Conservation (phyloP, 768 basidiomycete genomes). For the Mycena amicta region DNA sequence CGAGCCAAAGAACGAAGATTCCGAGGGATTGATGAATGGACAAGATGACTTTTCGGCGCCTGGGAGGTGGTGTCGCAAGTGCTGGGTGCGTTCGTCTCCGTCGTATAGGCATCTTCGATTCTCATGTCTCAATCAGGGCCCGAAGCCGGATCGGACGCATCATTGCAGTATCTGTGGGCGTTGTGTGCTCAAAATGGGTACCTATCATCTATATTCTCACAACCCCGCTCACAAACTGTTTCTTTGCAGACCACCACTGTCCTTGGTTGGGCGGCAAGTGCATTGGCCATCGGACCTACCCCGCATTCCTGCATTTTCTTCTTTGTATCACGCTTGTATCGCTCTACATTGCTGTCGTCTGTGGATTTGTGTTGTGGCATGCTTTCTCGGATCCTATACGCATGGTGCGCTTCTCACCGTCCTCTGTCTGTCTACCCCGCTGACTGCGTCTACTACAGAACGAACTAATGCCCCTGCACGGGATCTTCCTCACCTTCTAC, state of each 20-base stretch:
- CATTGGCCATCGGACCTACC: slow-evolving; percentile 82
- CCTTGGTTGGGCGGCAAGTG: slow-evolving; percentile 81
- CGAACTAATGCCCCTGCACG: slow-evolving; percentile 68
- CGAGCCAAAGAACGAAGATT: slow-evolving; percentile 36
- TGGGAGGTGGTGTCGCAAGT: slow-evolving; percentile 76
- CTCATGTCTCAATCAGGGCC: slow-evolving; percentile 39
- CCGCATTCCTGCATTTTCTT: slow-evolving; percentile 82
- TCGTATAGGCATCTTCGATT: not conserved
- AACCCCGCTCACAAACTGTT: slow-evolving; percentile 4
- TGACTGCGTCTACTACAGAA: slow-evolving; percentile 45
- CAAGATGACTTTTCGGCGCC: slow-evolving; percentile 54
- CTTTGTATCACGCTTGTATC: slow-evolving; percentile 63
- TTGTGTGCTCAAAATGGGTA: slow-evolving; percentile 86
- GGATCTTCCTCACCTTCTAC: slow-evolving; percentile 61
- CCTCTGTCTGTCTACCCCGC: not conserved
- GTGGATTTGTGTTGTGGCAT: slow-evolving; percentile 56
- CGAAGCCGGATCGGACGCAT: slow-evolving; percentile 80
- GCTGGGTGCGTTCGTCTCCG: slow-evolving; percentile 50
- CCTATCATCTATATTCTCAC: slow-evolving; percentile 25
- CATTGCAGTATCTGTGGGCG: slow-evolving; percentile 76
- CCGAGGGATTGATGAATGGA: slow-evolving; percentile 60
- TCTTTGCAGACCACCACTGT: slow-evolving; percentile 75
- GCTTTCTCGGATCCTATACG: slow-evolving; percentile 64
- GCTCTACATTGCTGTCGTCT: slow-evolving; percentile 58
- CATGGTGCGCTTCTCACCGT: slow-evolving; percentile 50